Conservation (phyloP, 2,329 filamentous ascomycete genomes). For the Diaporthe sp. region DNA sequence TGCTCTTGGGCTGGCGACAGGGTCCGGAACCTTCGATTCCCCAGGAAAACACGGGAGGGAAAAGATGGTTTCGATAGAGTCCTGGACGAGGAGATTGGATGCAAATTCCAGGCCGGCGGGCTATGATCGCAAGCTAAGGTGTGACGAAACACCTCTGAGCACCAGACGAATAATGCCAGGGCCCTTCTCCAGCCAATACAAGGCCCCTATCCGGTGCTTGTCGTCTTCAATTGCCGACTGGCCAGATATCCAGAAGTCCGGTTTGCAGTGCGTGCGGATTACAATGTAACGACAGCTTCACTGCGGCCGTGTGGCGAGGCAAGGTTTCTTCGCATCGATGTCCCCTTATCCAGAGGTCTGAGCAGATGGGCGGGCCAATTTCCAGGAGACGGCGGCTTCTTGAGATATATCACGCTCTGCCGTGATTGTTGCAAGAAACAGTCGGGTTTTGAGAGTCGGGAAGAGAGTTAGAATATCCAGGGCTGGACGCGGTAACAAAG, state of each 20-base stretch:
- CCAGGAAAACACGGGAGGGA: background rate
- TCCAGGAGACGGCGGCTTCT: background rate
- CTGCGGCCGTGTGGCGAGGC: background rate
- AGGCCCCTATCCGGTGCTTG: background rate
- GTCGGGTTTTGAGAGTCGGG: background rate
- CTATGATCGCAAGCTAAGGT: slow-evolving; percentile 17
- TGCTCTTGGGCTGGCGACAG: background rate
- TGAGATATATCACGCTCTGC: background rate
- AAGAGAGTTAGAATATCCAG: background rate
- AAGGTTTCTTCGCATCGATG: slow-evolving; percentile 12
- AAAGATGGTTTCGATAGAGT: background rate
- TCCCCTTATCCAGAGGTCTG: background rate
- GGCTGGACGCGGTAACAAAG: background rate
- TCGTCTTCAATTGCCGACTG: slow-evolving; percentile 6
- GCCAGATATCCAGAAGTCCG: background rate
- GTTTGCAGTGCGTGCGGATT: background rate
- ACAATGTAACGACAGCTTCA: slow-evolving; percentile 6
- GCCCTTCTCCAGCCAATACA: background rate
- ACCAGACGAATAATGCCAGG: background rate
- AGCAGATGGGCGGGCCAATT: background rate
- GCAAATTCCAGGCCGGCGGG: slow-evolving; percentile 13
- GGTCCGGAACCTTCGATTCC: too few species aligned
- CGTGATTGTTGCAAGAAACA: background rate
- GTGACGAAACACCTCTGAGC: slow-evolving; percentile 26
- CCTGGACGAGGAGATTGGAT: slow-evolving; percentile 32